These are phyloP conservation scores for Cadophora gregata DNA, from an alignment of 2,329 filamentous ascomycete species.

Conservation along the genomic window DNA sequence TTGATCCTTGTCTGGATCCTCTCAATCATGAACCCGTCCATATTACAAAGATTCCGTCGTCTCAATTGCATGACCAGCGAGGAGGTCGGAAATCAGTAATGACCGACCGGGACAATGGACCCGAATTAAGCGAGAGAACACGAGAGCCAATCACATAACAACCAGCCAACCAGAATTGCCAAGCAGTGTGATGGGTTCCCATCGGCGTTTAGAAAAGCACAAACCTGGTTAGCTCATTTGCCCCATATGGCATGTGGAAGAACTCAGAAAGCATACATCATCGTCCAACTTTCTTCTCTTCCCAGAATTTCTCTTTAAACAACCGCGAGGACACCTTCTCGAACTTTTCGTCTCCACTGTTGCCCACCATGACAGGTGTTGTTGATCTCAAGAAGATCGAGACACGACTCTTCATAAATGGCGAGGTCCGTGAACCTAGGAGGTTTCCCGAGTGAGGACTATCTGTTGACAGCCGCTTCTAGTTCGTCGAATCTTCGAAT, in stretches of 20 bases:
- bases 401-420: slow-evolving; percentile 55
- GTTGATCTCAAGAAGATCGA: slow-evolving; percentile 26
- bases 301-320: too few species aligned
- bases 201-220: neutral
- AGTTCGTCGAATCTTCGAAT: slow-evolving; percentile 48
- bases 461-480: neutral
- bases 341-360: neutral
- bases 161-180: neutral
- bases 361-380: neutral
- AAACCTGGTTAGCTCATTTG: neutral
- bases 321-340: neutral
- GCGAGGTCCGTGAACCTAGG: slow-evolving; percentile 46
- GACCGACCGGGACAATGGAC: neutral
- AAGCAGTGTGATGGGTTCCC: neutral
- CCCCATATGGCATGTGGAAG: neutral
- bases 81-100: neutral
- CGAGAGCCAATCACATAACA: neutral
- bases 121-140: neutral
- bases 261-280: neutral
- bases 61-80: neutral
- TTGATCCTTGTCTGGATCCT: neutral
- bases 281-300: neutral
- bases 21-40: neutral
- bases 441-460: slow-evolving; percentile 20
- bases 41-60: neutral